These are phyloP conservation scores for Xerocomus nothofagi DNA, from an alignment of 1,284 basidiomycete genomes.

Conservation along the genomic window DNA sequence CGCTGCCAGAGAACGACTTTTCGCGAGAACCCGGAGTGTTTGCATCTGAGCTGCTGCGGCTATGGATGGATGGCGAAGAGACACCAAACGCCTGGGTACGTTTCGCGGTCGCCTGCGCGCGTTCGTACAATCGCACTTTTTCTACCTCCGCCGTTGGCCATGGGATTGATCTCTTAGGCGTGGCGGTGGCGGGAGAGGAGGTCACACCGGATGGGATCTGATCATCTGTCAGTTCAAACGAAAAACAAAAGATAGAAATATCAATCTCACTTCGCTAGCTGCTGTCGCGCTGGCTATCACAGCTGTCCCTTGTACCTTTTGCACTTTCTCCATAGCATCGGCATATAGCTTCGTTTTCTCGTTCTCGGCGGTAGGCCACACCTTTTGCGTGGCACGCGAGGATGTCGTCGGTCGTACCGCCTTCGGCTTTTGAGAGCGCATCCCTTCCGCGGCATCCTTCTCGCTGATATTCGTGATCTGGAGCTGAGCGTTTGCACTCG, in stretches of 20 bases:
- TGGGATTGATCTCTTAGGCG: conserved; percentile 23
- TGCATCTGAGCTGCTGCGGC: conserved; percentile 35
- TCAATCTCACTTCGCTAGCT: conserved; percentile 25
- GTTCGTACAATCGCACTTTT: conserved; percentile 64
- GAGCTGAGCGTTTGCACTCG: conserved; percentile 29
- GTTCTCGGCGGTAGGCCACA: conserved; percentile 59
- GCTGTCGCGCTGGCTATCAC: conserved; percentile 33
- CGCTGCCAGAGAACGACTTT: conserved; percentile 11
- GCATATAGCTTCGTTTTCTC: conserved; percentile 70
- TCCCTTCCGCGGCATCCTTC: conserved; percentile 33
- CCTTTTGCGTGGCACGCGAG: conserved; percentile 13
- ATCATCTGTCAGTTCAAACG: conserved; percentile 4
- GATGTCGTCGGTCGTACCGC: conserved; percentile 10
- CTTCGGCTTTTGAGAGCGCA: conserved; percentile 25
- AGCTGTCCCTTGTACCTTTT: conserved; percentile 50
- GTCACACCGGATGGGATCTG: conserved; percentile 2
- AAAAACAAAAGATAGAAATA: not conserved
- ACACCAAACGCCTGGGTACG: conserved; percentile 44
- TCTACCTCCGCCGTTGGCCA: conserved; percentile 75
- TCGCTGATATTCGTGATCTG: conserved; percentile 40
- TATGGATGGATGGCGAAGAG: conserved; percentile 29
- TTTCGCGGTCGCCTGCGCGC: conserved; percentile 61
- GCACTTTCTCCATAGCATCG: conserved; percentile 60
- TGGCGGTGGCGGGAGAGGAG: conserved; percentile 13
- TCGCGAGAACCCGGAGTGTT: conserved; percentile 19